Conservation (phyloP, 768 basidiomycete genomes). For the Albatrellus ellisii region DNA sequence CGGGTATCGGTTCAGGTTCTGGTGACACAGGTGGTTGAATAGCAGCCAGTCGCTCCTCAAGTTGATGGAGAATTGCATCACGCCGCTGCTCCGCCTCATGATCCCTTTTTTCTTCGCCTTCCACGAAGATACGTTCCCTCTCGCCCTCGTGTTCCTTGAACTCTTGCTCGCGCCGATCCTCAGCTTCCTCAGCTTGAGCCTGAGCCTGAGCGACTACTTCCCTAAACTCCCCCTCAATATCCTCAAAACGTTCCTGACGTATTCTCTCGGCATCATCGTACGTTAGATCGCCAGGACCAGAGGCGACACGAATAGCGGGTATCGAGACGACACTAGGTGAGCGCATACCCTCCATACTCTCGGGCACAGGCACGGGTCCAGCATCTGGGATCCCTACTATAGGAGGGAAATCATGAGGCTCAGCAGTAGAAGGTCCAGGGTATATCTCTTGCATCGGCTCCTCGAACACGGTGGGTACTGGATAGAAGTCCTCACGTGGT, state of each 20-base stretch:
- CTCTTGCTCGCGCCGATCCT: conserved; percentile 48
- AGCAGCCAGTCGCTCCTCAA: conserved; percentile 12
- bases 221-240: conserved; percentile 38
- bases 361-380: too few species aligned
- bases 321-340: too few species aligned
- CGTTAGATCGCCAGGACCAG: conserved; percentile 19
- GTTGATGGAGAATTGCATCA: conserved; percentile 26
- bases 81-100: conserved; percentile 38
- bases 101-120: conserved; percentile 44
- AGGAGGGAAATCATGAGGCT: too few species aligned
- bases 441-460: too few species aligned
- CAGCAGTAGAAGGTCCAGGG: not conserved
- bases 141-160: conserved; percentile 56
- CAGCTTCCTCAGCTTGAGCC: conserved; percentile 40
- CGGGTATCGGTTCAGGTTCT: not conserved
- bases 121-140: conserved; percentile 45
- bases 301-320: too few species aligned
- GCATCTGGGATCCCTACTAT: too few species aligned
- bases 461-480: too few species aligned
- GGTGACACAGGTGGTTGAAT: not conserved
- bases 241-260: conserved; percentile 42
- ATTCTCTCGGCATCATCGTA: conserved; percentile 33
- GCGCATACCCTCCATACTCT: too few species aligned
- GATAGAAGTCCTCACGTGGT: not conserved
- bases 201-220: conserved; percentile 51